Evolutionary conservation across 176 grass and related monocot species (phyloP).

Genomic region (Poa annua): DNA sequence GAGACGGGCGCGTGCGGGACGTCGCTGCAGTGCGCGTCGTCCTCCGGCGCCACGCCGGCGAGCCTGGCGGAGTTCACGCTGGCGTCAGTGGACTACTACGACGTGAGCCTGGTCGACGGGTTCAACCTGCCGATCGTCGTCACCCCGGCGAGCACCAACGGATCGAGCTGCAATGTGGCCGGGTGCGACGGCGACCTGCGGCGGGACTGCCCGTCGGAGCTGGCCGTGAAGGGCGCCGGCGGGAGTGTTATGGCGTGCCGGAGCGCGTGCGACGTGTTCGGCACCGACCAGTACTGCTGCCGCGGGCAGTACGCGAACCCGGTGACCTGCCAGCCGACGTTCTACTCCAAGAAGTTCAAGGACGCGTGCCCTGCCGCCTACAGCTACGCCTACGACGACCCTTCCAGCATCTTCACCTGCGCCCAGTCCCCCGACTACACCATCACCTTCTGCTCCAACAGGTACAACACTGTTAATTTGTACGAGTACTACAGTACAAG

Average conservation of each 20-base stretch:
- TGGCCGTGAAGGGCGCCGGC: constrained; percentile 43
- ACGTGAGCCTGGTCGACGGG: constrained; percentile 82
- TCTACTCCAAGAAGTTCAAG: constrained; percentile 86
- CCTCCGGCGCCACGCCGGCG: constrained; percentile 59
- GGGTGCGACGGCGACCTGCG: constrained; percentile 76
- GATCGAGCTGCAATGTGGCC: constrained; percentile 55
- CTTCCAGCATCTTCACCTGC: constrained; percentile 72
- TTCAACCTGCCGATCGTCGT: constrained; percentile 71
- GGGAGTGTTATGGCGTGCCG: constrained; percentile 65
- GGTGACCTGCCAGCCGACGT: constrained; percentile 62
- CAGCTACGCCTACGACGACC: constrained; percentile 94
- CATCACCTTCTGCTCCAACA: constrained; percentile 75
- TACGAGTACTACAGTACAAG: too few species aligned
- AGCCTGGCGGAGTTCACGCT: constrained; percentile 92
- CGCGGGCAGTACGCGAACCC: constrained; percentile 52
- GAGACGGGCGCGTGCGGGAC: constrained; percentile 64
- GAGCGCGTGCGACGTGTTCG: constrained; percentile 91
- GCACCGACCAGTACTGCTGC: constrained; percentile 87
- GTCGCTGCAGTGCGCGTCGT: constrained; percentile 55
- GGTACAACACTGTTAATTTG: constrained; percentile 7
- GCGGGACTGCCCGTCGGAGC: constrained; percentile 63
- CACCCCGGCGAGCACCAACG: neutral
- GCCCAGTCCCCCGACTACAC: constrained; percentile 55
- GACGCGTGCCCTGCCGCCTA: constrained; percentile 67
- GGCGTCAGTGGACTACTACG: constrained; percentile 46